Conservation (phyloP, 2,329 filamentous ascomycete genomes). For the Mollisia scopiformis region DNA sequence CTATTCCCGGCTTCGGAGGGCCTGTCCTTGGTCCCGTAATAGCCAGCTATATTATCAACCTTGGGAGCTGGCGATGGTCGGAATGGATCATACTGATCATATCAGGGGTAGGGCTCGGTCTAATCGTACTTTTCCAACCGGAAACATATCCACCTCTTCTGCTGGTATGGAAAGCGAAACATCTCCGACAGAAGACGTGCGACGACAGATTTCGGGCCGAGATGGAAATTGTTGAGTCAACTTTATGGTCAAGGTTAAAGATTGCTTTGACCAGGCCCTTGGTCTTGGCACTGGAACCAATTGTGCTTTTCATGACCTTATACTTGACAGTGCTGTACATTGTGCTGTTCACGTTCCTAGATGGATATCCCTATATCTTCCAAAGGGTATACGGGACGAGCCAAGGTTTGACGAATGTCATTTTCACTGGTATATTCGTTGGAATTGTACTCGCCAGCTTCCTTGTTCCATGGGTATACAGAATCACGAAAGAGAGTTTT, state of each 20-base stretch:
- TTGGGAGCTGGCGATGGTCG: slow-evolving; percentile 76
- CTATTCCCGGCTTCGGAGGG: slow-evolving; percentile 67
- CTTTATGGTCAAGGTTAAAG: slow-evolving; percentile 18
- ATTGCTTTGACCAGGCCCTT: not conserved
- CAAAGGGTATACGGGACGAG: not conserved
- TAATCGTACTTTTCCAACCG: slow-evolving; percentile 52
- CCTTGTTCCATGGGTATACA: slow-evolving; percentile 35
- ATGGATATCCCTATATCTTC: slow-evolving; percentile 6
- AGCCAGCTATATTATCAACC: slow-evolving; percentile 66
- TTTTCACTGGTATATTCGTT: slow-evolving; percentile 14
- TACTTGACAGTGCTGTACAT: slow-evolving; percentile 14
- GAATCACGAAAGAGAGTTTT: slow-evolving; percentile 10
- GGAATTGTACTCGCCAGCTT: slow-evolving; percentile 38
- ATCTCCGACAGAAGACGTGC: slow-evolving; percentile 44
- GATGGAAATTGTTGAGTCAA: slow-evolving; percentile 4
- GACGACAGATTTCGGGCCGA: slow-evolving; percentile 29
- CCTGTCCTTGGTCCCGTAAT: slow-evolving; percentile 67
- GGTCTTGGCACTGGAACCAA: slow-evolving; percentile 23
- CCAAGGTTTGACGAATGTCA: not conserved
- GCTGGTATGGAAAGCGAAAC: slow-evolving; percentile 70
- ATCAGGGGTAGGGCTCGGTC: slow-evolving; percentile 66
- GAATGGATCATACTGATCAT: slow-evolving; percentile 64
- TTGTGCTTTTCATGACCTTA: slow-evolving; percentile 1
- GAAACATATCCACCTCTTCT: slow-evolving; percentile 68
- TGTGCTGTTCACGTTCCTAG: slow-evolving; percentile 10